phyloP scores from a whole-genome alignment of 495 filamentous ascomycete genomes.

The Aspergillus hancockii region DNA sequence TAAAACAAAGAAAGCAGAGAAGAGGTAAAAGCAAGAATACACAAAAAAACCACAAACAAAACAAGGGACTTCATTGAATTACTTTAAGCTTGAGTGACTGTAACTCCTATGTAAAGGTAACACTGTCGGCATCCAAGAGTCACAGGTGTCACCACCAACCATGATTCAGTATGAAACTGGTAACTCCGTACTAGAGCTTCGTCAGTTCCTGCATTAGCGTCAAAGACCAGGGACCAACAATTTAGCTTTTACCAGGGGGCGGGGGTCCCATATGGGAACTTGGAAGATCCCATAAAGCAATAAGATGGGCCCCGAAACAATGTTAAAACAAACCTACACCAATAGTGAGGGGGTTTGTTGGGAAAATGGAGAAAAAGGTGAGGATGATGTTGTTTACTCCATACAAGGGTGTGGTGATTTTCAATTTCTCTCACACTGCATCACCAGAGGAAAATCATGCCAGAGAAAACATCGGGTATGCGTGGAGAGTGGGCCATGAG shows the following conservation, averaged over 20 bases:
- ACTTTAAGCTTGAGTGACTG: slow-evolving; percentile 13
- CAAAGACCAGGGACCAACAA: slow-evolving; percentile 16
- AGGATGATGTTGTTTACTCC: not conserved
- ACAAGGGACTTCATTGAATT: not conserved
- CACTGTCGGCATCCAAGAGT: slow-evolving; percentile 10
- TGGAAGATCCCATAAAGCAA: slow-evolving; percentile 3
- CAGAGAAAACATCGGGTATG: slow-evolving; percentile 4
- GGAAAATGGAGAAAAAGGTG: not conserved
- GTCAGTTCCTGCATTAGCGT: slow-evolving; percentile 51
- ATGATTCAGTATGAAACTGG: slow-evolving; percentile 19
- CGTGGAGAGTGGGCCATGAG: not conserved
- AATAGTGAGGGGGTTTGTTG: slow-evolving; percentile 2
- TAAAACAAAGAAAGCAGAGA: not conserved
- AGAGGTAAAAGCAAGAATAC: not conserved
- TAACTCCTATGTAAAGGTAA: not conserved
- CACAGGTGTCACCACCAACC: slow-evolving; percentile 3
- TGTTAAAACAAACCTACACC: slow-evolving; percentile 6
- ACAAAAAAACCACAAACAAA: not conserved
- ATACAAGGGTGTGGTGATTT: not conserved
- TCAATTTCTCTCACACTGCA: slow-evolving; percentile 1
- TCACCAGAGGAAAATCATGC: not conserved
- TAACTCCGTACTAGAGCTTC: slow-evolving; percentile 18
- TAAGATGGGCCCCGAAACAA: slow-evolving; percentile 7
- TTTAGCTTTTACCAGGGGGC: slow-evolving; percentile 19
- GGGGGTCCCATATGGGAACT: not conserved